These are phyloP conservation scores for Jacaranda copaia DNA, from an alignment of 257 asterid species.

Conservation along the genomic window DNA sequence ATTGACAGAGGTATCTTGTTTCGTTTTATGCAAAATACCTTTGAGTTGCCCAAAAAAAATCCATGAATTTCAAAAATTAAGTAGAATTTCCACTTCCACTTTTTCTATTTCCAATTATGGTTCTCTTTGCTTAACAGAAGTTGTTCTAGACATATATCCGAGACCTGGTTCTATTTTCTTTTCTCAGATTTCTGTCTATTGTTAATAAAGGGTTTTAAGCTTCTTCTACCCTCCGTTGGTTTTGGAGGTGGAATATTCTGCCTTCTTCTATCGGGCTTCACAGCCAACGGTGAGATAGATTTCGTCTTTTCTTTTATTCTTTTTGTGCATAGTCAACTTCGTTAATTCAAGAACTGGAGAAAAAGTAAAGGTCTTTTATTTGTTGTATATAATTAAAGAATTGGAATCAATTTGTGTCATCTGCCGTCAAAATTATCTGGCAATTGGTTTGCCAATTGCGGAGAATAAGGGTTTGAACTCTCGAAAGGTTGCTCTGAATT, in stretches of 20 bases:
- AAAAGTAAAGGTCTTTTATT: not conserved
- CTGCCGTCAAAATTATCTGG: not conserved
- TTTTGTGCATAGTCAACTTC: not conserved
- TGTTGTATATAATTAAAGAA: not conserved
- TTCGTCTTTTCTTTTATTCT: not conserved
- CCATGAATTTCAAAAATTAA: too few species aligned
- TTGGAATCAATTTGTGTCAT: not conserved
- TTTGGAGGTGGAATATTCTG: not conserved
- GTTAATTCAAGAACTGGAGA: not conserved
- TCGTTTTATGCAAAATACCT: too few species aligned
- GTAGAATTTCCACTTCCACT: not conserved
- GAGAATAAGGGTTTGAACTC: not conserved
- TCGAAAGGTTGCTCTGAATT: conserved; percentile 2
- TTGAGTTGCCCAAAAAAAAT: too few species aligned
- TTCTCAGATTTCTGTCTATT: conserved; percentile 4
- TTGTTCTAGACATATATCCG: not conserved
- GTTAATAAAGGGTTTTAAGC: not conserved
- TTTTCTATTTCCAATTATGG: too few species aligned
- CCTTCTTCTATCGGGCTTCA: conserved; percentile 1
- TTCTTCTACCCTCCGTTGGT: not conserved
- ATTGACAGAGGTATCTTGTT: too few species aligned
- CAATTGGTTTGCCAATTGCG: not conserved
- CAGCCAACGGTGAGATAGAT: conserved; percentile 19
- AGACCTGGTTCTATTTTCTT: not conserved
- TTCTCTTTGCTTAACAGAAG: not conserved